Evolutionary conservation across 2,329 filamentous ascomycete species (phyloP).

Genomic region (Calonectria pseudoturangicola): DNA sequence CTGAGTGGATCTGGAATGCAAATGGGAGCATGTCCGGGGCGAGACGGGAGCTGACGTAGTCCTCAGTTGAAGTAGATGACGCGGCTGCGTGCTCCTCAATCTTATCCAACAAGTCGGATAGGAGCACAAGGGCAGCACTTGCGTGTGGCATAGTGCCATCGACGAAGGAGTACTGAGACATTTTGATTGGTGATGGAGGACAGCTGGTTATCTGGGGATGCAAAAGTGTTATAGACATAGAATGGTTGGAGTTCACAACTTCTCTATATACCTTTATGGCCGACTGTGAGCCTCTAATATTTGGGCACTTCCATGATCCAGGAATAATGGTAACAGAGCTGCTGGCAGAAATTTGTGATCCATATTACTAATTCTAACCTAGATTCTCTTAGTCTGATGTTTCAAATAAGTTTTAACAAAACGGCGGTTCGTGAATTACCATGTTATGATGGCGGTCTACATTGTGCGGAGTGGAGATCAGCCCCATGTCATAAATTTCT

Average conservation of each 20-base stretch:
- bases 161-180: slow-evolving; percentile 4
- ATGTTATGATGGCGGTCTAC: background rate
- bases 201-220: background rate
- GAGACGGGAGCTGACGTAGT: slow-evolving; percentile 10
- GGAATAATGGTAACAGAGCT: background rate
- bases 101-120: slow-evolving; percentile 12
- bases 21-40: slow-evolving; percentile 25
- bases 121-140: background rate
- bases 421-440: background rate
- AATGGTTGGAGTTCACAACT: slow-evolving; percentile 1
- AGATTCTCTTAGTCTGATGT: background rate
- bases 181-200: background rate
- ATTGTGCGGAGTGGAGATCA: background rate
- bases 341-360: background rate
- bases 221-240: background rate
- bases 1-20: slow-evolving; percentile 10
- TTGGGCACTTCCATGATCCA: background rate
- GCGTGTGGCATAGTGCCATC: slow-evolving; percentile 21
- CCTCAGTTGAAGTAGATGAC: background rate
- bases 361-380: background rate
- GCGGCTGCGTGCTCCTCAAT: slow-evolving; percentile 16
- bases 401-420: background rate
- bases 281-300: background rate
- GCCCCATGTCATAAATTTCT: background rate
- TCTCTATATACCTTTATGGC: background rate